Conservation (phyloP, 441 rosid genomes). For the Sinapis alba region DNA sequence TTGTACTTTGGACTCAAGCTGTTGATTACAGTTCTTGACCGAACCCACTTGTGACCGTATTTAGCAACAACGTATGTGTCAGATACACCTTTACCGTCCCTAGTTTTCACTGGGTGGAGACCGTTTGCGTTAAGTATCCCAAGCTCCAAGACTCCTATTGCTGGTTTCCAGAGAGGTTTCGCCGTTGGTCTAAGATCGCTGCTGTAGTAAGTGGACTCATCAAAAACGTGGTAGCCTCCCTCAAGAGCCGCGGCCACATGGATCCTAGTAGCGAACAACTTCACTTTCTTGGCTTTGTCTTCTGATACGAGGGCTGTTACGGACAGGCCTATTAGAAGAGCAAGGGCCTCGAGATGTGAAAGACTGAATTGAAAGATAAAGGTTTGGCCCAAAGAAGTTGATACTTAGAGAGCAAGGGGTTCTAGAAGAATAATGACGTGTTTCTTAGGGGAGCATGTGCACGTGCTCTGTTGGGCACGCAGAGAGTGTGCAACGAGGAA, state of each 20-base stretch:
- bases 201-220: constrained; percentile 83
- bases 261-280: constrained; percentile 72
- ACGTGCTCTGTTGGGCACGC: no score
- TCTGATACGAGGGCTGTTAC: no score
- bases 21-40: constrained; percentile 78
- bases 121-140: constrained; percentile 83
- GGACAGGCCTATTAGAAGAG: no score
- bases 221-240: constrained; percentile 96
- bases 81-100: constrained; percentile 75
- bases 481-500: no score
- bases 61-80: constrained; percentile 95
- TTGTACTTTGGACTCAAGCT: constrained; percentile 85
- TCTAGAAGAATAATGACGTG: no score
- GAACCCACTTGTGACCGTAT: constrained; percentile 90
- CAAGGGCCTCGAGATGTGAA: no score
- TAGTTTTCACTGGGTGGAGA: constrained; percentile 74
- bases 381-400: no score
- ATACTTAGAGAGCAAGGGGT: no score
- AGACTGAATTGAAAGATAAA: no score
- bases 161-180: constrained; percentile 79
- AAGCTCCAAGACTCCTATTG: constrained; percentile 83
- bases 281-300: constrained; percentile 69
- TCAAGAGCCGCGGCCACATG: constrained; percentile 73
- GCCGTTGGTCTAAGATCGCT: constrained; percentile 93
- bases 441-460: no score